Evolutionary conservation across 208 protist genomes (phyloP).

Genomic region (Crithidia mellificae): DNA sequence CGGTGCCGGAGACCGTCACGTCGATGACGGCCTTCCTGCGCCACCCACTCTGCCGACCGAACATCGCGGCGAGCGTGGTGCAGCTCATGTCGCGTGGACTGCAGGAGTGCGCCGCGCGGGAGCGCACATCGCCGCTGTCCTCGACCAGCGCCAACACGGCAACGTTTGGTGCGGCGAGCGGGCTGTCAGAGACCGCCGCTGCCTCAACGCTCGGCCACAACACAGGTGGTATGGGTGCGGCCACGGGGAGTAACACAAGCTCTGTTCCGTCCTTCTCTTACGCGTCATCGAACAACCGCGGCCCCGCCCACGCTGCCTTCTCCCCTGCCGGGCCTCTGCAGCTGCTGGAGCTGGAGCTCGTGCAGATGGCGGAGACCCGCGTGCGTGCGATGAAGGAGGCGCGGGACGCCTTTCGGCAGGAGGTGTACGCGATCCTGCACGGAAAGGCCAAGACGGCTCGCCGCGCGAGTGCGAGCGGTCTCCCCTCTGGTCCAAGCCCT

Average conservation of each 20-base stretch:
- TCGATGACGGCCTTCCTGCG: slow-evolving; percentile 51
- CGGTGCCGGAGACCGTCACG: slow-evolving; percentile 34
- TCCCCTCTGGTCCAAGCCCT: too few relatives aligned
- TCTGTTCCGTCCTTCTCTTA: neutral
- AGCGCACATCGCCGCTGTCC: slow-evolving; percentile 18
- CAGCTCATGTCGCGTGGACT: slow-evolving; percentile 52
- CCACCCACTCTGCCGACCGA: slow-evolving; percentile 45
- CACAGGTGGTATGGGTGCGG: too few relatives aligned
- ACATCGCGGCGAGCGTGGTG: slow-evolving; percentile 42
- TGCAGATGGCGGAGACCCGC: slow-evolving; percentile 25
- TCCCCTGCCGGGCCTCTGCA: slow-evolving; percentile 16
- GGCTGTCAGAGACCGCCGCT: too few relatives aligned
- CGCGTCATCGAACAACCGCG: slow-evolving; percentile 11
- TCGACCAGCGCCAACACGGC: neutral
- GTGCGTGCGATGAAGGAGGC: slow-evolving; percentile 32
- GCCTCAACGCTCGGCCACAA: too few relatives aligned
- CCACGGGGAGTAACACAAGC: too few relatives aligned
- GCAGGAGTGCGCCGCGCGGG: slow-evolving; percentile 58
- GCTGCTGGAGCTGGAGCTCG: slow-evolving; percentile 44
- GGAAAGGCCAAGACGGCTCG: neutral
- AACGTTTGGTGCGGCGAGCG: neutral
- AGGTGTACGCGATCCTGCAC: slow-evolving; percentile 23
- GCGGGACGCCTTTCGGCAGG: slow-evolving; percentile 25
- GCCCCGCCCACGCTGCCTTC: neutral
- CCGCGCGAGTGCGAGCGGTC: too few relatives aligned